Base-by-base conservation (phyloP, 306 rosid species). In the Dryas octopetala region DNA sequence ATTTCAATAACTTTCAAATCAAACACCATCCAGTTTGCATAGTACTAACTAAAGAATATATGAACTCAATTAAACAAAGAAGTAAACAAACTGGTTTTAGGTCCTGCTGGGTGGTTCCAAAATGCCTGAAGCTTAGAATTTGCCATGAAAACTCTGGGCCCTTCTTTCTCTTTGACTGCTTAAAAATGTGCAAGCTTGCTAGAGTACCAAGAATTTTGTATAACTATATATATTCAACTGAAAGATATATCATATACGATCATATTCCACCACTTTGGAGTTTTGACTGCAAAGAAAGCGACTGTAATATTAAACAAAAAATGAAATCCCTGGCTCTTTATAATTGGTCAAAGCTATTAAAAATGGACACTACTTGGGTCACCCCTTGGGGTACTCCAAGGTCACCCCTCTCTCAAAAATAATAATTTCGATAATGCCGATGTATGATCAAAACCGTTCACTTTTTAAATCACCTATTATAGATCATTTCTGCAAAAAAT, bases 31-130 rank as follows among this genome's bases (percentile, higher is more conserved):
- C 6, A 40, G 48, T 63, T 32, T 12, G 5, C 43, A 26, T 32
- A 16, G 8, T 5, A 61, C 38, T 61, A 44, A 28, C 5, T 41
- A 15, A 62, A 32, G 38, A 32, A 32, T 32, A 32, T 32, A 1
- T 32, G 38, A 32, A 32, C 38, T 32, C 38, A 49, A 32, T 0
- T 15, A 15, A 40, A 32, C 40, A 15, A 7, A 16, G 10, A 65
- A 65, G 70, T n/a, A 46, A 60, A 60, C 68, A 19, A 15, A 73
- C 76, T 73, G 5, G 76, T 73, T 73, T 73, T 73, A 0, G 76
- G 68, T 28, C 76, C 76, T 23, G 76, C 67, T 2, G 76, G 76
- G 76, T 72, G 67, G 76, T 58, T 72, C 76, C 76, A 72, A 49
- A 72, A 12, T 10, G 76, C 76, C 44, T 15, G 46, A 44, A 72